A percentile compares a stretch with the other conserved stretches of the same genome.
Evolutionary conservation across 108 stramenopile genomes (phyloP).

Genomic region (Cyclotella sp.): DNA sequence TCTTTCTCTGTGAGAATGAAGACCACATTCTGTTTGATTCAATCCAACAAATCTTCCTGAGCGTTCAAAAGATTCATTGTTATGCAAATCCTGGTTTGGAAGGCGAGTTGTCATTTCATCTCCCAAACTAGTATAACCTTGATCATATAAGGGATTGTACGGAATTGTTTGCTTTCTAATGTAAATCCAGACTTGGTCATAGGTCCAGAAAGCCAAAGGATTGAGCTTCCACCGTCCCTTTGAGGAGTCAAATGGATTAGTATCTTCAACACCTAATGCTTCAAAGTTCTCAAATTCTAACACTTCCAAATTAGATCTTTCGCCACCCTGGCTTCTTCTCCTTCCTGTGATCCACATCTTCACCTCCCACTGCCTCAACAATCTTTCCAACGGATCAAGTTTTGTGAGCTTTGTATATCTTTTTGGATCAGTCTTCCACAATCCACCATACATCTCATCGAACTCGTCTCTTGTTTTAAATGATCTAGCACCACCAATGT

Average conservation of each 20-base stretch:
- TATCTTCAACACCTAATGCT: background rate
- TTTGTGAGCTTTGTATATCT: conserved; percentile 53
- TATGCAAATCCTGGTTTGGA: background rate
- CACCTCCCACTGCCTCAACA: conserved; percentile 33
- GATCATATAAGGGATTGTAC: conserved; percentile 53
- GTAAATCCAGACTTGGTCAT: conserved; percentile 57
- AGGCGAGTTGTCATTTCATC: conserved; percentile 56
- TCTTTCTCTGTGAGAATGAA: conserved; percentile 38
- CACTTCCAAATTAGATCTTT: conserved; percentile 35
- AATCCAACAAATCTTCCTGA: conserved; percentile 54
- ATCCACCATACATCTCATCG: conserved; percentile 26
- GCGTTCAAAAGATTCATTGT: conserved; percentile 39
- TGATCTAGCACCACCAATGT: background rate
- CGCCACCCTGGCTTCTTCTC: conserved; percentile 53
- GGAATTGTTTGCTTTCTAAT: conserved; percentile 44
- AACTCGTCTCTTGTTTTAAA: conserved; percentile 27
- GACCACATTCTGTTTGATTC: conserved; percentile 62
- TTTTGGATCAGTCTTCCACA: conserved; percentile 49
- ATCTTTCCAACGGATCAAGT: conserved; percentile 45
- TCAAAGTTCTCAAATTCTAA: conserved; percentile 40
- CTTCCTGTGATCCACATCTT: conserved; percentile 62
- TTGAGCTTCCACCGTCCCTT: conserved; percentile 49
- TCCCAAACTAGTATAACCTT: conserved; percentile 53
- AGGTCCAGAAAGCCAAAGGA: conserved; percentile 56
- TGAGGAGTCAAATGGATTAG: conserved; percentile 11